These are phyloP conservation scores for Geosmithia morbida DNA, from an alignment of 2,329 filamentous ascomycete genomes.

Conservation along the genomic window DNA sequence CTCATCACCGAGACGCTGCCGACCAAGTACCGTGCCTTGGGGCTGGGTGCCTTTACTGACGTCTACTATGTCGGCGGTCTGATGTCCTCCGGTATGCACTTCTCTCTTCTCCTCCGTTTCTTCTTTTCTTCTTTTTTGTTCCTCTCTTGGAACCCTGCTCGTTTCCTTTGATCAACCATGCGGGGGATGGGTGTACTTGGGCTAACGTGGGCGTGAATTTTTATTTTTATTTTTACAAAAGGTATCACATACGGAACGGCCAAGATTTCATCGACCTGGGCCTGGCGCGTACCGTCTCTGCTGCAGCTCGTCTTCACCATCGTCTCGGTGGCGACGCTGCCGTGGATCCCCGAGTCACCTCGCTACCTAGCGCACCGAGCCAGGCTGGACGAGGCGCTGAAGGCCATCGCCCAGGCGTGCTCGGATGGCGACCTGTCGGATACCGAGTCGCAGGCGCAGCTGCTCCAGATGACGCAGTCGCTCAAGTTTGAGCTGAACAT, in stretches of 20 bases:
- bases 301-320: conserved; percentile 28
- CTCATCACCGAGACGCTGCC: conserved; percentile 35
- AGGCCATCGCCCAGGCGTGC: conserved; percentile 12
- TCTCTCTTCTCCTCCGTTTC: no score
- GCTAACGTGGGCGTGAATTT: background rate
- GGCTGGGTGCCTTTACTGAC: conserved; percentile 7
- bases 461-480: conserved; percentile 25
- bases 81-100: conserved; percentile 2
- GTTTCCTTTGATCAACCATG: background rate
- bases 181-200: background rate
- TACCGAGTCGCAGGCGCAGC: conserved; percentile 7
- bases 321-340: conserved; percentile 12
- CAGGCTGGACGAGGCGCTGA: conserved; percentile 10
- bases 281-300: conserved; percentile 29
- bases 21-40: conserved; percentile 7
- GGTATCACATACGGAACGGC: conserved; percentile 24
- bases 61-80: conserved; percentile 3
- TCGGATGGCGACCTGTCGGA: conserved; percentile 24
- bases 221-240: no score
- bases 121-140: background rate
- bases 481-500: conserved; percentile 24
- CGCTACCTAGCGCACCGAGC: conserved; percentile 16
- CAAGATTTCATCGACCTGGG: conserved; percentile 17
- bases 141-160: background rate
- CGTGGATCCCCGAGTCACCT: conserved; percentile 17